Evolutionary conservation across 2,329 filamentous ascomycete species (phyloP).

Genomic region (Aspergillus chevalieri): DNA sequence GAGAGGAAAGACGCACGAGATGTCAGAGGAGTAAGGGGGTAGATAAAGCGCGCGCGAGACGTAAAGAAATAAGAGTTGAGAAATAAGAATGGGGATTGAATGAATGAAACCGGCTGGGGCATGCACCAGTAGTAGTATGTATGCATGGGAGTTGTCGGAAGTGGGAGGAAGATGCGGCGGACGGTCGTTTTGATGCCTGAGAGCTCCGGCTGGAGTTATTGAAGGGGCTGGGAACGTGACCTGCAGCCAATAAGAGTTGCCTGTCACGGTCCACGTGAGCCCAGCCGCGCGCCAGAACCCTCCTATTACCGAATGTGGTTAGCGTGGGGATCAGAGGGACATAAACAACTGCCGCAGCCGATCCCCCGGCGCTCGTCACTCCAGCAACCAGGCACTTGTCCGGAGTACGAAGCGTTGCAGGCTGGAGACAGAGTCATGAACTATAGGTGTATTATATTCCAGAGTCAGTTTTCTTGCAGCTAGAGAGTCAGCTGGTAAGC

Average conservation of each 20-base stretch:
- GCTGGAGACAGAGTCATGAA: no score
- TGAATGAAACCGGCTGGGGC: slow-evolving; percentile 5
- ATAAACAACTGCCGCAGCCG: slow-evolving; percentile 14
- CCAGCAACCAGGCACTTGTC: background rate
- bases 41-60: background rate
- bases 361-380: background rate
- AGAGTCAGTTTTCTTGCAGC: no score
- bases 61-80: background rate
- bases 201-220: slow-evolving; percentile 11
- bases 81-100: slow-evolving; percentile 3
- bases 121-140: no score
- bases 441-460: no score
- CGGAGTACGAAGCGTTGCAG: background rate
- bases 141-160: slow-evolving; percentile 1
- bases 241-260: slow-evolving; percentile 13
- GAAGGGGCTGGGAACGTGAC: background rate
- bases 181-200: slow-evolving; percentile 21
- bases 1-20: background rate
- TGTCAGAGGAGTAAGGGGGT: background rate
- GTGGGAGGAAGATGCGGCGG: slow-evolving; percentile 13
- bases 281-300: slow-evolving; percentile 19
- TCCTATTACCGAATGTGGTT: slow-evolving; percentile 8
- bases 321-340: slow-evolving; percentile 8
- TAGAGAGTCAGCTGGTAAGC: no score
- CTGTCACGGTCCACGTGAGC: slow-evolving; percentile 18